Conservation (phyloP, 306 rosid genomes). For the Ochetophila trinervis region DNA sequence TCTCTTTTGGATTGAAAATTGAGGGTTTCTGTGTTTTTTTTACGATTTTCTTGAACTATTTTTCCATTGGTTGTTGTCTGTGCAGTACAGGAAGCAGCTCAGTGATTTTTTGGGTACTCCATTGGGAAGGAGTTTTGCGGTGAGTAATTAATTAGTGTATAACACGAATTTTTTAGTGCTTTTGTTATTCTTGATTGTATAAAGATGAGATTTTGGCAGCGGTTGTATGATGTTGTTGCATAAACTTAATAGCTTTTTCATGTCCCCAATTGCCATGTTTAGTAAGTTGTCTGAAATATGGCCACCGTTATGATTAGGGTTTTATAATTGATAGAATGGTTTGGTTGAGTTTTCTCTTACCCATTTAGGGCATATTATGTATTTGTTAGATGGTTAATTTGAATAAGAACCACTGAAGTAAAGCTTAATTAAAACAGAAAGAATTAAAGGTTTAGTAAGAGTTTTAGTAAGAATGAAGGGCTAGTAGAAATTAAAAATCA, state of each 20-base stretch:
- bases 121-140: constrained; percentile 63
- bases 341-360: no score
- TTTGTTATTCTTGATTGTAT: neutral
- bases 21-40: neutral
- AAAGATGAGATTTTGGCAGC: neutral
- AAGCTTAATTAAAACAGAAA: neutral
- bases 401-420: neutral
- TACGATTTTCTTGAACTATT: neutral
- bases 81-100: constrained; percentile 85
- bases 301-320: no score
- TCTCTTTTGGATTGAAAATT: neutral
- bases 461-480: neutral
- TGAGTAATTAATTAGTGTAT: constrained; percentile 27
- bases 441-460: neutral
- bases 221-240: neutral
- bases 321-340: no score
- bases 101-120: constrained; percentile 61
- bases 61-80: constrained; percentile 5
- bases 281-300: no score
- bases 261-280: no score
- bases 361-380: no score
- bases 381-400: neutral
- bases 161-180: neutral
- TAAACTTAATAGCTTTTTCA: no score
- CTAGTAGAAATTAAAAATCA: neutral